Conservation (phyloP, 148 eudicot genomes). For the Chenopodium berlandieri region DNA sequence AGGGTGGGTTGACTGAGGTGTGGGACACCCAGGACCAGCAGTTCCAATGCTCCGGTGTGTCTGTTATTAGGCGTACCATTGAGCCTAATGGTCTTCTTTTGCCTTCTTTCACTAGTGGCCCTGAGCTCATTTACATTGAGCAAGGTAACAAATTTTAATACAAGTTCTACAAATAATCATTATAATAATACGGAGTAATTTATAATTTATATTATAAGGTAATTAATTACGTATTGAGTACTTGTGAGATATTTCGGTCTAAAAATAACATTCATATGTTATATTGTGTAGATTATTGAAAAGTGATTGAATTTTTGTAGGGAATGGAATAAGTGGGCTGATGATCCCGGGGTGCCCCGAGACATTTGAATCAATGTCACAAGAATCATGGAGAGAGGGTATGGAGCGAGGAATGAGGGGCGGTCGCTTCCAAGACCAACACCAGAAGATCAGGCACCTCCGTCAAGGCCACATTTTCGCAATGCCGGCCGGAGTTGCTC, state of each 20-base stretch:
- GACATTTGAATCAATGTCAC: slow-evolving; percentile 53
- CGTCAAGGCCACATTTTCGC: slow-evolving; percentile 62
- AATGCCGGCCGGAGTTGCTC: slow-evolving; percentile 65
- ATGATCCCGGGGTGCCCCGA: slow-evolving; percentile 78
- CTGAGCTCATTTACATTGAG: slow-evolving; percentile 45
- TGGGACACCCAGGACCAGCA: slow-evolving; percentile 54
- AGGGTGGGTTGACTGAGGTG: slow-evolving; percentile 66
- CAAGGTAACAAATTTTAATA: slow-evolving; percentile 38
- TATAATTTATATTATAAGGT: too few species aligned
- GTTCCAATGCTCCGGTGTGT: slow-evolving; percentile 70
- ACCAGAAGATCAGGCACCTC: slow-evolving; percentile 60
- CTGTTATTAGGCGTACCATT: slow-evolving; percentile 44
- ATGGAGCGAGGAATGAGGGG: slow-evolving; percentile 15
- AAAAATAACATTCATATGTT: too few species aligned
- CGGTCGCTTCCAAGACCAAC: slow-evolving; percentile 45
- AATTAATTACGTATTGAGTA: too few species aligned
- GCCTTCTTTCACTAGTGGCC: slow-evolving; percentile 60
- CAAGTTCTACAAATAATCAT: too few species aligned
- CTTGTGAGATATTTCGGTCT: too few species aligned
- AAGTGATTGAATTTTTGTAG: slow-evolving; percentile 24
- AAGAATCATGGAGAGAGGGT: slow-evolving; percentile 14
- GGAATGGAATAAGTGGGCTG: slow-evolving; percentile 55
- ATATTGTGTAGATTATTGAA: too few species aligned
- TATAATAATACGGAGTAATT: too few species aligned
- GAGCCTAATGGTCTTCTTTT: slow-evolving; percentile 60